A percentile compares a stretch with the other conserved stretches of the same genome.
phyloP scores from a whole-genome alignment of 2,329 filamentous ascomycete genomes.

The Paraconiothyrium sp. region DNA sequence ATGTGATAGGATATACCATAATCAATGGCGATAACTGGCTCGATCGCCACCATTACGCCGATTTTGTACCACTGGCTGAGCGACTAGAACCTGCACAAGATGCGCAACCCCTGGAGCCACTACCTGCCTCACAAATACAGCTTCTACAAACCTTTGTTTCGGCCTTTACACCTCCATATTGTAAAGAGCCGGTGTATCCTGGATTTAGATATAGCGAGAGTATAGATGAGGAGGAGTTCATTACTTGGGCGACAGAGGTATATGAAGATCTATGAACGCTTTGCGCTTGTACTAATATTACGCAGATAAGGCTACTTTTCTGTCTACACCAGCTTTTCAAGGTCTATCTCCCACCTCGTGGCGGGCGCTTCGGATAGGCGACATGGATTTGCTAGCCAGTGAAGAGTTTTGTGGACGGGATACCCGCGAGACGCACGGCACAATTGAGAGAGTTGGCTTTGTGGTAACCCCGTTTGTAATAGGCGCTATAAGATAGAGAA shows the following conservation, averaged over 20 bases:
- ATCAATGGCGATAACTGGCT: conserved; percentile 11
- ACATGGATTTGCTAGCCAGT: conserved; percentile 11
- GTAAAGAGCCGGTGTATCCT: conserved; percentile 14
- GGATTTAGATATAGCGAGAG: conserved; percentile 13
- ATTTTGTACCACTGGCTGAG: conserved; percentile 16
- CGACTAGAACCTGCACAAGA: conserved; percentile 14
- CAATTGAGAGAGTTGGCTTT: conserved; percentile 13
- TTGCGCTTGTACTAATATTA: conserved; percentile 15
- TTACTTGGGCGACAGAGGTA: conserved; percentile 15
- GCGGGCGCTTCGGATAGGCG: conserved; percentile 9
- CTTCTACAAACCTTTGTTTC: conserved; percentile 14
- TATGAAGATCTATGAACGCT: conserved; percentile 12
- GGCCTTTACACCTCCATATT: conserved; percentile 14
- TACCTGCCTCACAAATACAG: conserved; percentile 15
- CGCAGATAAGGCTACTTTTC: conserved; percentile 12
- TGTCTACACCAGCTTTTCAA: conserved; percentile 14
- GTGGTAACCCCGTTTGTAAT: conserved; percentile 12
- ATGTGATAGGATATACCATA: conserved; percentile 10
- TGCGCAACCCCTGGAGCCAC: conserved; percentile 14
- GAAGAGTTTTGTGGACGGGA: conserved; percentile 15
- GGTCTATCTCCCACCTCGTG: conserved; percentile 10
- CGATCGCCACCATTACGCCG: conserved; percentile 11
- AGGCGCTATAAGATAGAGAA: conserved; percentile 12
- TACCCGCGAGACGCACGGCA: conserved; percentile 12
- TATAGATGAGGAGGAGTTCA: conserved; percentile 17